phyloP scores from a whole-genome alignment of 2,329 filamentous ascomycete genomes.

The Cercospora canescens region DNA sequence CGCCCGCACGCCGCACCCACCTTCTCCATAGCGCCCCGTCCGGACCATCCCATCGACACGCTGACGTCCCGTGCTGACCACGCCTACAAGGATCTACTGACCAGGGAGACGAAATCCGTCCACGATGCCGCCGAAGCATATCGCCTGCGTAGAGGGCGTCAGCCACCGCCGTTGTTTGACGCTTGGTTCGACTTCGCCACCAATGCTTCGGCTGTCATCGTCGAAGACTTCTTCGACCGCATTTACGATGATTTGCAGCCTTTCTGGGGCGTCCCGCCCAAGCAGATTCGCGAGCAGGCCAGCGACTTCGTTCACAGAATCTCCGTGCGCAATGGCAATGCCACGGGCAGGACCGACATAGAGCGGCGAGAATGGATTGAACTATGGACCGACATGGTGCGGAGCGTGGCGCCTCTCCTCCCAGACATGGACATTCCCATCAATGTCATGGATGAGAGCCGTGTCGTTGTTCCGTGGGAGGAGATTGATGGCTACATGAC shows the following conservation, averaged over 20 bases:
- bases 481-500: slow-evolving; percentile 42
- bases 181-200: slow-evolving; percentile 49
- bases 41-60: slow-evolving; percentile 42
- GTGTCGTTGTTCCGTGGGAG: slow-evolving; percentile 51
- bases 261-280: slow-evolving; percentile 50
- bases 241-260: slow-evolving; percentile 52
- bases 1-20: slow-evolving; percentile 9
- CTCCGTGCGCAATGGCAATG: slow-evolving; percentile 43
- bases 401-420: slow-evolving; percentile 39
- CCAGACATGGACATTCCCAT: slow-evolving; percentile 51
- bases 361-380: slow-evolving; percentile 41
- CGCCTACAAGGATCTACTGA: slow-evolving; percentile 34
- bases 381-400: slow-evolving; percentile 44
- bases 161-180: slow-evolving; percentile 54
- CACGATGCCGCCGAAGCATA: slow-evolving; percentile 45
- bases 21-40: slow-evolving; percentile 20
- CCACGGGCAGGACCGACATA: slow-evolving; percentile 32
- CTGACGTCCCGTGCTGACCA: slow-evolving; percentile 39
- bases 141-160: slow-evolving; percentile 45
- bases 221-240: slow-evolving; percentile 55
- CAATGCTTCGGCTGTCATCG: slow-evolving; percentile 43
- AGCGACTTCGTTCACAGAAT: slow-evolving; percentile 41
- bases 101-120: slow-evolving; percentile 40
- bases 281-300: slow-evolving; percentile 44
- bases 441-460: slow-evolving; percentile 52